A percentile compares a stretch with the other conserved stretches of the same genome.
phyloP scores from a whole-genome alignment of 257 asterid species.

The Petunia secreta region DNA sequence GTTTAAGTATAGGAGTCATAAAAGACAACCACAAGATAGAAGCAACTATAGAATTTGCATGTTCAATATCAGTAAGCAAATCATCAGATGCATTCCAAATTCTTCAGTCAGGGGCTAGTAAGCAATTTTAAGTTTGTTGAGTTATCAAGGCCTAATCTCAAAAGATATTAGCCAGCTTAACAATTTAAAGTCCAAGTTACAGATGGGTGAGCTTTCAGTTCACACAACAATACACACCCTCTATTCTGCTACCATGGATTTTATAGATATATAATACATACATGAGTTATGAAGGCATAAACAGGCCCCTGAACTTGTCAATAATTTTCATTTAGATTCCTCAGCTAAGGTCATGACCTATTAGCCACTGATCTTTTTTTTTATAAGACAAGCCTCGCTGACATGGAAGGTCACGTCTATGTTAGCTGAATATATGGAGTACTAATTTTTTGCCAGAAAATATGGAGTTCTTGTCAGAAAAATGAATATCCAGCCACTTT shows the following conservation, averaged over 20 bases:
- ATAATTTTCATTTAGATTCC: no score
- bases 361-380: no score
- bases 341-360: no score
- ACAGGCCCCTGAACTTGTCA: no score
- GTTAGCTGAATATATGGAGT: no score
- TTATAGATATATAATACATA: no score
- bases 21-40: conserved; percentile 10
- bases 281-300: no score
- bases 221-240: background rate
- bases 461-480: no score
- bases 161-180: background rate
- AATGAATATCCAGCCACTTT: no score
- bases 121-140: background rate
- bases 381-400: no score
- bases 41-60: background rate
- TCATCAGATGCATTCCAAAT: background rate
- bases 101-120: background rate
- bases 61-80: background rate
- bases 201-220: background rate
- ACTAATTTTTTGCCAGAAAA: no score
- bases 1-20: background rate
- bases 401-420: no score
- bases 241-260: background rate
- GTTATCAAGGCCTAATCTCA: background rate
- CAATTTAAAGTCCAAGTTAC: background rate